Evolutionary conservation across 306 rosid genomes (phyloP).

Genomic region (Delonix regia): DNA sequence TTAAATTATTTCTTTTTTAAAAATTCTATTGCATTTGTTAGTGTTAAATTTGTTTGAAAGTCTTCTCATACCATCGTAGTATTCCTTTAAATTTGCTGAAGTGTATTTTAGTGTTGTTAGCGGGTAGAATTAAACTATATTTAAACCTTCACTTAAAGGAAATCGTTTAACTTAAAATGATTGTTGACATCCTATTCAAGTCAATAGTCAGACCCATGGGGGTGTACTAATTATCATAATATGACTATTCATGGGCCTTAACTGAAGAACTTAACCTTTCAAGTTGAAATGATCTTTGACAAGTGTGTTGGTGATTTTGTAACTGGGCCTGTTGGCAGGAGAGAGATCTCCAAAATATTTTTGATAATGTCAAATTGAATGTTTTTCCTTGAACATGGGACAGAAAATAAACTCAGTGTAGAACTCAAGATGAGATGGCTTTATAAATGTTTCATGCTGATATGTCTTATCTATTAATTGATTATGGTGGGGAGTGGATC

Average conservation of each 20-base stretch:
- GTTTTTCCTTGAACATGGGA: conserved; percentile 6
- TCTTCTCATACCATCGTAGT: conserved; percentile 20
- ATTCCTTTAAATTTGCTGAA: conserved; percentile 2
- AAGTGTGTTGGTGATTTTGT: background rate
- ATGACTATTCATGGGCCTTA: too few relatives aligned
- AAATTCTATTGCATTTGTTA: background rate
- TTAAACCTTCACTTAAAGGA: background rate
- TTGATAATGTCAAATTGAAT: background rate
- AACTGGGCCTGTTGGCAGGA: background rate
- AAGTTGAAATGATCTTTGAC: too few relatives aligned
- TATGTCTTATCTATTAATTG: background rate
- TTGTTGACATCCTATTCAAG: too few relatives aligned
- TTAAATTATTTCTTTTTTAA: background rate
- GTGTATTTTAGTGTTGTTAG: background rate
- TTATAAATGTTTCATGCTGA: background rate
- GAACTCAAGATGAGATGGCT: background rate
- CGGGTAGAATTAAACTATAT: background rate
- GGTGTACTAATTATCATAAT: too few relatives aligned
- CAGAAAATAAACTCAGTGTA: background rate
- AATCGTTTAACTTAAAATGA: too few relatives aligned
- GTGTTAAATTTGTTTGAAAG: conserved; percentile 10
- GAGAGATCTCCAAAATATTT: background rate
- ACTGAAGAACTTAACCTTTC: too few relatives aligned
- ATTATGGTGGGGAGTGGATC: background rate
- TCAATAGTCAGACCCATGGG: too few relatives aligned